phyloP scores from a whole-genome alignment of 2,329 filamentous ascomycete species.

The Sodiomyces alkalinus region DNA sequence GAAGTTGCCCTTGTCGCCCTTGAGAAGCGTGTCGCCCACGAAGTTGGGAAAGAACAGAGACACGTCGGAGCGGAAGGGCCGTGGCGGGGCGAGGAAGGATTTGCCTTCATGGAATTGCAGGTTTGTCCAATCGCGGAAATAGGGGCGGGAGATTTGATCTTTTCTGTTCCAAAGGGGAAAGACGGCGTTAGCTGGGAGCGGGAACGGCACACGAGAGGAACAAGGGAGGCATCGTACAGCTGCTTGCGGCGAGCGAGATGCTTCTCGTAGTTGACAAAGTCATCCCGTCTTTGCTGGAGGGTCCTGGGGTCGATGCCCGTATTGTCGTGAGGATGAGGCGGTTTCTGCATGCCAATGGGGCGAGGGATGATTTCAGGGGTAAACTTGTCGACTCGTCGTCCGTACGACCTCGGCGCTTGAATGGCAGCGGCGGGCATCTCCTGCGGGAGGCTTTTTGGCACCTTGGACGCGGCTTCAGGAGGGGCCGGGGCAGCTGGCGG shows the following conservation, averaged over 20 bases:
- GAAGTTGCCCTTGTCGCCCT: conserved; percentile 28
- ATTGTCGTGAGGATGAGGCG: conserved; percentile 69
- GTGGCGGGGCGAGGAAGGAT: conserved; percentile 71
- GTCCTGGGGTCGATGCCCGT: conserved; percentile 57
- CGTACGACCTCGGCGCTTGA: conserved; percentile 44
- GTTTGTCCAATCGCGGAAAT: conserved; percentile 92
- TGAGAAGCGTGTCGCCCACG: conserved; percentile 59
- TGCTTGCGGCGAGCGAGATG: conserved; percentile 63
- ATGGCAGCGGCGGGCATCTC: conserved; percentile 30
- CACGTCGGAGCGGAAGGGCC: conserved; percentile 68
- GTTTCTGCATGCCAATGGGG: conserved; percentile 67
- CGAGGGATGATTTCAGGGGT: conserved; percentile 45
- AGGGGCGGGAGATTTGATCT: conserved; percentile 65
- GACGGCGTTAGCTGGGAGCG: not conserved
- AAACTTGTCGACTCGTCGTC: conserved; percentile 38
- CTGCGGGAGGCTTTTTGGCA: conserved; percentile 9
- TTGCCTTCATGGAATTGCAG: conserved; percentile 75
- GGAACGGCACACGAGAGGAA: not conserved
- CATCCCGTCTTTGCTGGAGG: conserved; percentile 53
- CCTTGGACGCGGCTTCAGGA: conserved; percentile 6
- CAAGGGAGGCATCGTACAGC: conserved; percentile 36
- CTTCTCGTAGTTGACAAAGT: conserved; percentile 75
- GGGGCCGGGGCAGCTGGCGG: conserved; percentile 7
- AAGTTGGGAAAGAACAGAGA: conserved; percentile 93
- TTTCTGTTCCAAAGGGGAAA: conserved; percentile 31